A percentile compares a stretch with the other conserved stretches of the same genome.
Evolutionary conservation across 345 rosid genomes (phyloP).

Genomic region (Moringa oleifera): DNA sequence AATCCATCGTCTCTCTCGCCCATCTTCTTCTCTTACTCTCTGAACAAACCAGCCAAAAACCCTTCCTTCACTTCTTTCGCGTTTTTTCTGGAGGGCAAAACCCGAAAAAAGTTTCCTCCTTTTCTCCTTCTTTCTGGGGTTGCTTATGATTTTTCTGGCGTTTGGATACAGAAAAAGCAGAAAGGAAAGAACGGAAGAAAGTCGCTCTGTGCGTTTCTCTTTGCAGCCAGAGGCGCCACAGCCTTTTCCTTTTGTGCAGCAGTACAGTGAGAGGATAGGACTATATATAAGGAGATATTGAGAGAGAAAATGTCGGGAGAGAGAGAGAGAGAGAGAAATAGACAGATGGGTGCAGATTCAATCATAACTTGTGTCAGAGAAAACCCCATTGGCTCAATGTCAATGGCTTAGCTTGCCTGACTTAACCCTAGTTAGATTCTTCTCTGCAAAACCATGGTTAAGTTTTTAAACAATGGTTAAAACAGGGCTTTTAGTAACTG

Average conservation of each 20-base stretch:
- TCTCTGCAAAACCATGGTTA: neutral
- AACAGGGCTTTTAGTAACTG: neutral
- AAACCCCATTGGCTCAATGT: slow-evolving; percentile 47
- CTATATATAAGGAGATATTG: slow-evolving; percentile 20
- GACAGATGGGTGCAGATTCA: slow-evolving; percentile 51
- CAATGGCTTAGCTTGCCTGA: slow-evolving; percentile 18
- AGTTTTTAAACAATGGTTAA: slow-evolving; percentile 9
- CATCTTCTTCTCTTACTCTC: slow-evolving; percentile 27
- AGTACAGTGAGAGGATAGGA: slow-evolving; percentile 45
- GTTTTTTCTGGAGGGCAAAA: no score
- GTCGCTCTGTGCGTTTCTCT: slow-evolving; percentile 9
- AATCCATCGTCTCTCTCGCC: slow-evolving; percentile 49
- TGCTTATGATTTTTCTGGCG: slow-evolving; percentile 20
- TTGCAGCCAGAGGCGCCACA: slow-evolving; percentile 26
- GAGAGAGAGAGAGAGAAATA: slow-evolving; percentile 29
- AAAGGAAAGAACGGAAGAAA: slow-evolving; percentile 22
- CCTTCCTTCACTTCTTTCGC: no score
- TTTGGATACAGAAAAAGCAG: slow-evolving; percentile 20
- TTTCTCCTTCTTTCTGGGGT: slow-evolving; percentile 8
- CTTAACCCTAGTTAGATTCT: slow-evolving; percentile 20
- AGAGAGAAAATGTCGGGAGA: no score
- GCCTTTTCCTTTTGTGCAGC: slow-evolving; percentile 26
- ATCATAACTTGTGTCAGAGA: slow-evolving; percentile 62
- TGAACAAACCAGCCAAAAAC: slow-evolving; percentile 2
- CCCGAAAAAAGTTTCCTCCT: no score